Evolutionary conservation across 176 grass and related monocot genomes (phyloP), one percentile per base, ranked within the genome.

Genomic region (Elaeis guineensis): DNA sequence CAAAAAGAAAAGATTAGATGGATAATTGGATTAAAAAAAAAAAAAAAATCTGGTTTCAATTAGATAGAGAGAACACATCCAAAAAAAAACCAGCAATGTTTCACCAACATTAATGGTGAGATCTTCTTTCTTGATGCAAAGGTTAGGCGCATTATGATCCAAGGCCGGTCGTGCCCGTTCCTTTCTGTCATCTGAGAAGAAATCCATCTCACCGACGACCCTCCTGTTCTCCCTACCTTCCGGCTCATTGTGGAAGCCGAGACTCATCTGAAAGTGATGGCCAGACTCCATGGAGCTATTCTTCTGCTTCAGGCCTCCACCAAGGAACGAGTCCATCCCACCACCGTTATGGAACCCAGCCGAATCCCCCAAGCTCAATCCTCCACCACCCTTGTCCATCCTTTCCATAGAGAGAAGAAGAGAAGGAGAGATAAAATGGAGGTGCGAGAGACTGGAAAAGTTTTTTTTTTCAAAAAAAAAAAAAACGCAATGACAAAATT

Each of bases 181-280:
- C 64, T 81, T 77, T 76, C 88, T 96, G 61, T 97, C 77, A 48
- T 80, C 84, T 21, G 81, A 88, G 76, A 97, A 97, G 55, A 97
- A 97, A 72, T 97, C 92, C 4, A 97, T 75, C 80, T 88, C 92
- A 1, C 69, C 32, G 62, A 63, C 21, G 12, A 44, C 35, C 35
- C 35, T 44, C 35, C 35, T 44, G 2, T 44, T 44, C 35, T 44
- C 35, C 11, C 11, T 11, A 44, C 35, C 35, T 6, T 44, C 35
- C 9, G 35, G 35, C 35, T 44, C 35, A 2, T 44, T 11, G 35
- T 44, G 35, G 35, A 9, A 12, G 35, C 35, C 35, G 35, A 44
- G 35, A 44, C 35, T 44, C 0, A 3, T 60, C 14, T 0, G 80
- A 59, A 20, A 64, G 39, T 32, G 55, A 16, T 5, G 48, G 55